Conservation (phyloP, 1,284 basidiomycete genomes). For the Ceratobasidium papillatum region DNA sequence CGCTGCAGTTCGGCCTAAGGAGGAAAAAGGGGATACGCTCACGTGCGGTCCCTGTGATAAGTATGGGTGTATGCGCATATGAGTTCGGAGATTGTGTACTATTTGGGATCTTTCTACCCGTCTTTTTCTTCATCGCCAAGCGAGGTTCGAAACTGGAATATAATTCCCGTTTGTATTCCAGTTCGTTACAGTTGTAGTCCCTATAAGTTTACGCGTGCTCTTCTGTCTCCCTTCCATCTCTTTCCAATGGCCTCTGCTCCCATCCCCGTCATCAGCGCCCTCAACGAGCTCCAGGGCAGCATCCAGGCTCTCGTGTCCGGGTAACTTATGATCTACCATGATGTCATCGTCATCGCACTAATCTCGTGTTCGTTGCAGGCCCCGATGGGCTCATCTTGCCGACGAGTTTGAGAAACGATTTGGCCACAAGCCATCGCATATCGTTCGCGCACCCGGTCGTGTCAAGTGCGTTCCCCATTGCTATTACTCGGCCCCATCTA, state of each 20-base stretch:
- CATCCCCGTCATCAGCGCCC: constrained; percentile 35
- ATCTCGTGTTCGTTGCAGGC: constrained; percentile 1
- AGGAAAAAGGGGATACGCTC: constrained; percentile 21
- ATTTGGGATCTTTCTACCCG: neutral
- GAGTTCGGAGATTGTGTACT: neutral
- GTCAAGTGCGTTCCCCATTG: constrained; percentile 70
- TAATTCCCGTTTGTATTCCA: constrained; percentile 17
- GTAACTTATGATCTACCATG: constrained; percentile 6
- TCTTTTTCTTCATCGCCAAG: neutral
- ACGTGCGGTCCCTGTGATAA: constrained; percentile 20
- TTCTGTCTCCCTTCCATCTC: neutral
- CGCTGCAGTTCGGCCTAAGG: constrained; percentile 22
- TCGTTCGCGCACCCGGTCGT: constrained; percentile 83
- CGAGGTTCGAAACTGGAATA: constrained; percentile 29
- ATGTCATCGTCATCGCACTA: constrained; percentile 21
- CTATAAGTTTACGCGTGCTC: neutral
- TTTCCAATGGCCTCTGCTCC: constrained; percentile 26
- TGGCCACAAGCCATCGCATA: constrained; percentile 71
- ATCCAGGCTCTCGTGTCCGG: constrained; percentile 28
- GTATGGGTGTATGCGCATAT: constrained; percentile 18
- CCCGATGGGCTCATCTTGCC: constrained; percentile 38
- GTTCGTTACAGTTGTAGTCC: neutral
- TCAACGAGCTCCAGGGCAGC: constrained; percentile 35
- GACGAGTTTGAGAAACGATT: constrained; percentile 69
- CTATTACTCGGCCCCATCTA: constrained; percentile 41